phyloP scores from a whole-genome alignment of 805 yeast genomes.

The Wickerhamomyces ciferrii region DNA sequence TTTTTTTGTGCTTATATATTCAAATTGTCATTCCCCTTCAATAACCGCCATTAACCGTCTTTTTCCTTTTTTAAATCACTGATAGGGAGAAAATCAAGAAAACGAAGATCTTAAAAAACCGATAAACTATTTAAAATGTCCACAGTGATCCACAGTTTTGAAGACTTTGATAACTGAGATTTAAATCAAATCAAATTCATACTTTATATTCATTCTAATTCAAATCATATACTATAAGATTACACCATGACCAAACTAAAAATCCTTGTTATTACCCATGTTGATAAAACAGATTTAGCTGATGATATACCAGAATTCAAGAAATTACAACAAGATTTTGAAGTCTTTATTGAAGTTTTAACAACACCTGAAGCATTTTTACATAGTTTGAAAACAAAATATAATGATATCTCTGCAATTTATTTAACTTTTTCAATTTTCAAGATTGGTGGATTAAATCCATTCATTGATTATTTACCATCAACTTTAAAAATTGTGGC shows the following conservation, averaged over 20 bases:
- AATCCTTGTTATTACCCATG: constrained; percentile 27
- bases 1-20: no score
- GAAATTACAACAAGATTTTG: constrained; percentile 34
- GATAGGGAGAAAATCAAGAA: no score
- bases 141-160: no score
- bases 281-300: constrained; percentile 38
- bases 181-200: no score
- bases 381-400: constrained; percentile 31
- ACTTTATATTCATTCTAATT: no score
- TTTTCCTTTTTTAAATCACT: no score
- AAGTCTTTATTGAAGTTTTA: constrained; percentile 33
- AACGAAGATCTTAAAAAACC: no score
- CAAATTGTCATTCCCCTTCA: no score
- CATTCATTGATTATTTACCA: constrained; percentile 44
- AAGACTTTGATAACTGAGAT: no score
- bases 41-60: no score
- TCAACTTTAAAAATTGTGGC: constrained; percentile 40
- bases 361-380: constrained; percentile 37
- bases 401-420: constrained; percentile 42
- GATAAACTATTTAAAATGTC: no score
- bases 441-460: constrained; percentile 35
- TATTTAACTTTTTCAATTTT: constrained; percentile 54
- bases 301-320: constrained; percentile 39
- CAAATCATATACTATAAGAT: no score
- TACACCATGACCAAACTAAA: constrained; percentile 16